A percentile compares a stretch with the other conserved stretches of the same genome.
Conservation (phyloP, 1,139 yeast genomes). For the Sugiyamaella paludigena region DNA sequence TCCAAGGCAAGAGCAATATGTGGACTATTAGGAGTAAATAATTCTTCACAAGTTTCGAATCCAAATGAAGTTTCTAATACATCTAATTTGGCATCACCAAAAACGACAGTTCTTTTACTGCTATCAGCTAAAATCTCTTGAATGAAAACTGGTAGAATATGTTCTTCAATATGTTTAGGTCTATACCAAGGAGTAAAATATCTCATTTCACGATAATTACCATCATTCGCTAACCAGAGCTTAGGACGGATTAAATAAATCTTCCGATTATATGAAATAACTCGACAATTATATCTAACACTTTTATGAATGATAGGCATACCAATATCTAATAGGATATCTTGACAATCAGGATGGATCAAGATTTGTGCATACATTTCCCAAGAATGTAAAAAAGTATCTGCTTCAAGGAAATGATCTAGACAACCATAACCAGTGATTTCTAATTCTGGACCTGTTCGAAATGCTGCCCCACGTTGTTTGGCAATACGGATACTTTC, state of each 20-base stretch:
- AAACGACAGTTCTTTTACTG: conserved; percentile 56
- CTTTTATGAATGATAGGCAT: conserved; percentile 89
- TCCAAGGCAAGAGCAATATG: conserved; percentile 88
- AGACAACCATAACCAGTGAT: conserved; percentile 88
- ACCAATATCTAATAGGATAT: conserved; percentile 83
- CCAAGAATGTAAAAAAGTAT: conserved; percentile 88
- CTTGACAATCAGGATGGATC: conserved; percentile 61
- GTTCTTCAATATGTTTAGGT: conserved; percentile 69
- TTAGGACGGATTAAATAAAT: conserved; percentile 89
- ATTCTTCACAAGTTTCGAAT: conserved; percentile 95
- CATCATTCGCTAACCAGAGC: conserved; percentile 90
- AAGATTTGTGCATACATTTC: conserved; percentile 83
- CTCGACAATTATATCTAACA: conserved; percentile 86
- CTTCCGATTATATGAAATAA: conserved; percentile 73
- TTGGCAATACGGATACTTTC: conserved; percentile 80
- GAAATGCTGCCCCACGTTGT: conserved; percentile 65
- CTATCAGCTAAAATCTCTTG: conserved; percentile 50
- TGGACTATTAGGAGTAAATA: conserved; percentile 94
- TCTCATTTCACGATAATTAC: conserved; percentile 96
- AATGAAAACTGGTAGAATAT: conserved; percentile 65
- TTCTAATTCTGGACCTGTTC: conserved; percentile 98
- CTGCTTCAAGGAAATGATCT: conserved; percentile 92
- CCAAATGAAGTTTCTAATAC: conserved; percentile 87
- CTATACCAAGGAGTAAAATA: conserved; percentile 93
- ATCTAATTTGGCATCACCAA: conserved; percentile 88